Evolutionary conservation across 2,329 filamentous ascomycete genomes (phyloP).

Genomic region (Fusarium compactum): DNA sequence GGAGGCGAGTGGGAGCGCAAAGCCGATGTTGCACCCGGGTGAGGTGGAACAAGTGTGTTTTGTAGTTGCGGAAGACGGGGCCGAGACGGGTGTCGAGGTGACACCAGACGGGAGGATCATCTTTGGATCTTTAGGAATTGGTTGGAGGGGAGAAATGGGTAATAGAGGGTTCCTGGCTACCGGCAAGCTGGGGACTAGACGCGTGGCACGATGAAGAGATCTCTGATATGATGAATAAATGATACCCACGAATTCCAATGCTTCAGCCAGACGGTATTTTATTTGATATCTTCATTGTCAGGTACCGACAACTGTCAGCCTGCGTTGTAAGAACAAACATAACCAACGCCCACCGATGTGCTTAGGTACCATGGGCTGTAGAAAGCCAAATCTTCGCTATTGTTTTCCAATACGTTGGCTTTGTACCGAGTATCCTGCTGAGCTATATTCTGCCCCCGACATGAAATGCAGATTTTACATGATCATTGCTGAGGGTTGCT

Average conservation of each 20-base stretch:
- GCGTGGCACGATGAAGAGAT: constrained; percentile 50
- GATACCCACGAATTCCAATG: constrained; percentile 13
- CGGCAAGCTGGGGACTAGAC: constrained; percentile 75
- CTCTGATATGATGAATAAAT: constrained; percentile 17
- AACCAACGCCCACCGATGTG: background rate
- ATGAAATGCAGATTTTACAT: constrained; percentile 7
- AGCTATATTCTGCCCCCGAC: constrained; percentile 3
- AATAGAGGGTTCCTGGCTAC: constrained; percentile 89
- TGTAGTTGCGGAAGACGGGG: constrained; percentile 60
- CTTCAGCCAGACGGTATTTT: background rate
- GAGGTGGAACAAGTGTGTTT: constrained; percentile 77
- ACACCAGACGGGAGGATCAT: constrained; percentile 69
- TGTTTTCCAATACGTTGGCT: background rate
- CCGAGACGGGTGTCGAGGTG: constrained; percentile 56
- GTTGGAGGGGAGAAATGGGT: constrained; percentile 91
- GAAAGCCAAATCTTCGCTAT: background rate
- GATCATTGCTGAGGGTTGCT: constrained; percentile 13
- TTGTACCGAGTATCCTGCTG: constrained; percentile 1
- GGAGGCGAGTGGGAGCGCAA: constrained; percentile 58
- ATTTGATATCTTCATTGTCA: background rate
- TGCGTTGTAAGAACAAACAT: background rate
- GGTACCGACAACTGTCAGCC: background rate
- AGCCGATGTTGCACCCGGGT: constrained; percentile 70
- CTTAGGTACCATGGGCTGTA: background rate
- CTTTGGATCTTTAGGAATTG: constrained; percentile 85